Conservation (phyloP, 495 filamentous ascomycete genomes). For the Poronia punctata region DNA sequence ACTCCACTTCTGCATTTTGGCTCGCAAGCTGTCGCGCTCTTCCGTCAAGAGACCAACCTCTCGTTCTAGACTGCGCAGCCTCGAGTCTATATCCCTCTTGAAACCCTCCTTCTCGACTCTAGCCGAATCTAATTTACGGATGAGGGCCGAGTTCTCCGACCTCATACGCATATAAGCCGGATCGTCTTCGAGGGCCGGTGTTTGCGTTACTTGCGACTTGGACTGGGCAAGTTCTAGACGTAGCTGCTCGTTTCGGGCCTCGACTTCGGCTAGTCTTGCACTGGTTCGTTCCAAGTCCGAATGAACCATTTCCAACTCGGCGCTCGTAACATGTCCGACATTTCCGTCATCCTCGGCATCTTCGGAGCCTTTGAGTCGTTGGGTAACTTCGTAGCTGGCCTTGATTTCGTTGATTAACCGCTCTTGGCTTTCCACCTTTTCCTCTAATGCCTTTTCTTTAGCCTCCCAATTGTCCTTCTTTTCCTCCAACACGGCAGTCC, state of each 20-base stretch:
- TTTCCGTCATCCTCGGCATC: slow-evolving; percentile 45
- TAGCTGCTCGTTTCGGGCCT: slow-evolving; percentile 90
- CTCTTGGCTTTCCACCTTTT: slow-evolving; percentile 92
- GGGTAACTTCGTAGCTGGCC: slow-evolving; percentile 93
- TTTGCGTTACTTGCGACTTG: slow-evolving; percentile 61
- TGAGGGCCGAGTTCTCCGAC: slow-evolving; percentile 85
- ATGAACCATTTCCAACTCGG: slow-evolving; percentile 87
- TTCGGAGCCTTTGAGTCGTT: slow-evolving; percentile 70
- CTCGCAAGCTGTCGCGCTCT: slow-evolving; percentile 64
- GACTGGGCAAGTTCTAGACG: slow-evolving; percentile 83
- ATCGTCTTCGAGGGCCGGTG: slow-evolving; percentile 68
- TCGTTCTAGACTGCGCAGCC: slow-evolving; percentile 64
- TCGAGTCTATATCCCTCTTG: slow-evolving; percentile 65
- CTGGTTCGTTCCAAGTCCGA: slow-evolving; percentile 89
- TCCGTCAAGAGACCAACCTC: slow-evolving; percentile 58
- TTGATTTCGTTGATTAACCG: slow-evolving; percentile 88
- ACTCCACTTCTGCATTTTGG: slow-evolving; percentile 77
- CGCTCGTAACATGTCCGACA: slow-evolving; percentile 63
- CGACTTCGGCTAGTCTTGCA: slow-evolving; percentile 78
- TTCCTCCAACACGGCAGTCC: slow-evolving; percentile 86
- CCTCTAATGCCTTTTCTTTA: slow-evolving; percentile 85
- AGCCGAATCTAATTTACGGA: slow-evolving; percentile 77
- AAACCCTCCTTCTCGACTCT: slow-evolving; percentile 75
- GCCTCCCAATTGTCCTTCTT: slow-evolving; percentile 95
- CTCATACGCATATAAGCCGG: slow-evolving; percentile 75